Conservation (phyloP, 2,329 filamentous ascomycete species). For the Xylariaceae sp. region DNA sequence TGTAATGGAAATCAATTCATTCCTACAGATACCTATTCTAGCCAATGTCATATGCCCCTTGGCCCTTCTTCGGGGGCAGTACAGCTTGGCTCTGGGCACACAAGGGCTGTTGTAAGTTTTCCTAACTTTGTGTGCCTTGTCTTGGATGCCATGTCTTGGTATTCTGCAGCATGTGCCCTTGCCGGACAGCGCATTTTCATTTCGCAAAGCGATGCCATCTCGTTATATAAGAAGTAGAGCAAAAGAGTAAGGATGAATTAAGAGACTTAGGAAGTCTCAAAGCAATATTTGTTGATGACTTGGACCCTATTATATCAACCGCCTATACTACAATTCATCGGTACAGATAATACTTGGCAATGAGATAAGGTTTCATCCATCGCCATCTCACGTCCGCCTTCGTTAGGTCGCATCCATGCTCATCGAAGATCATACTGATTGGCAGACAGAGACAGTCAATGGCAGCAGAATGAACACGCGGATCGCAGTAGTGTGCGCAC, state of each 20-base stretch:
- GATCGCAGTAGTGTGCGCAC: too few relatives aligned
- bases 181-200: neutral
- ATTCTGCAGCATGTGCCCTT: neutral
- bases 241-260: neutral
- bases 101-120: too few relatives aligned
- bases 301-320: slow-evolving; percentile 10
- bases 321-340: slow-evolving; percentile 2
- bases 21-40: too few relatives aligned
- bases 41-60: too few relatives aligned
- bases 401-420: slow-evolving; percentile 13
- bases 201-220: slow-evolving; percentile 7
- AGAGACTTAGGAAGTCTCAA: neutral
- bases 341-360: slow-evolving; percentile 3
- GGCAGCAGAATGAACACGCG: too few relatives aligned
- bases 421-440: slow-evolving; percentile 2
- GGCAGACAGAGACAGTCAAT: slow-evolving; percentile 4
- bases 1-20: too few relatives aligned
- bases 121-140: too few relatives aligned
- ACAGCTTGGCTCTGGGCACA: too few relatives aligned
- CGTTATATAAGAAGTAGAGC: too few relatives aligned
- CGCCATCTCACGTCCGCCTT: slow-evolving; percentile 4
- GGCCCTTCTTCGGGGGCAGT: too few relatives aligned
- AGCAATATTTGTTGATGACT: neutral
- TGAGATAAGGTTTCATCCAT: neutral
- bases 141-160: too few relatives aligned